Evolutionary conservation across 176 grass and related monocot genomes (phyloP), one percentile per base, ranked within the genome.

Genomic region (Stipa capillata): DNA sequence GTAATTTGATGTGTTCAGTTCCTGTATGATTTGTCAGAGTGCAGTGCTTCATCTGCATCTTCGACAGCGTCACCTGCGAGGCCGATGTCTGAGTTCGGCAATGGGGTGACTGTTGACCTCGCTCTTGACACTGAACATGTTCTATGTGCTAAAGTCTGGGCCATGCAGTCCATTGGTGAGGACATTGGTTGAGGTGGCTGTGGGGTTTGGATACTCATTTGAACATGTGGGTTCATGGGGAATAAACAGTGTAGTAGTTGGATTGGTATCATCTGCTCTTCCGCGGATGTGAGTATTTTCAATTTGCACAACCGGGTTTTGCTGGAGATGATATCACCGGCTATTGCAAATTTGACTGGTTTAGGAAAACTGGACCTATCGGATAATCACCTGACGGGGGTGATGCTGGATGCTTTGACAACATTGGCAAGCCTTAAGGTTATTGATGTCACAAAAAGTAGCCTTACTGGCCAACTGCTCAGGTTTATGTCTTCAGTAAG

Each of bases 391-490:
- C 82, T 98, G 43, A 87, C 79, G 0, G 95, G 95, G 25, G 39
- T 44, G 13, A 89, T 94, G 62, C 95, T 92, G 1, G 87, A 89
- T 69, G 64, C 36, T 34, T 80, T 98, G 90, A 88, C 83, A 4
- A 82, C 23, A 29, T 53, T 94, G 57, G 45, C 78, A 8, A 73
- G 44, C 65, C 87, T 98, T 48, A 67, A 24, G 27, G 15, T 79
- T 58, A 56, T 98, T 62, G 85, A 94, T 85, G 87, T 94, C 49
- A 85, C 89, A 61, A 98, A 94, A 53, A 98, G 94, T 77, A 69
- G 21, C 40, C 89, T 98, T 10, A 88, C 65, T 62, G 95, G 95
- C 29, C 73, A 87, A 49, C 58, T 94, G 20, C 95, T 92, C 52
- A 64, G 35, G 20, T 98, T 98, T 66, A 59, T 83, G 61, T 18